Evolutionary conservation across 495 filamentous ascomycete species (phyloP), one percentile per base, ranked within the genome.

Genomic region (Penicillium manginii): DNA sequence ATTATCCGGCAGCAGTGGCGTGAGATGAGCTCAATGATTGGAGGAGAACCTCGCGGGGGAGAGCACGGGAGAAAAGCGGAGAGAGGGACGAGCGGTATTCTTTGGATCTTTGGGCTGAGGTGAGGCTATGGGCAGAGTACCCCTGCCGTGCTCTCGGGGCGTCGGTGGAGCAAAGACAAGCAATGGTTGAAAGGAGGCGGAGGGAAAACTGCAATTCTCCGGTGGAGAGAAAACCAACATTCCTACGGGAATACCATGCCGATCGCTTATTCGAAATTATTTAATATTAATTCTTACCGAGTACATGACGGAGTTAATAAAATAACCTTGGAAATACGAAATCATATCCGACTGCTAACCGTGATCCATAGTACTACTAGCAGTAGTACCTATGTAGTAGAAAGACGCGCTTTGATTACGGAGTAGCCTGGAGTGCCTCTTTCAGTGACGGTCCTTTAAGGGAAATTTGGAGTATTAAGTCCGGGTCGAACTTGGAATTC

Each of bases 1-100:
- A 62, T 69, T 66, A 64, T 57, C 67, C 67, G 58, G 58, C 49
- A 56, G 64, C 58, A 62, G 62, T 47, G 55, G 40, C 37, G 66
- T 62, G 60, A 63, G 52, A 17, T 18, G 23, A 55, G 57, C 12
- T 26, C n/a, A 18, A 39, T 29, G 55, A 54, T 53, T 49, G 23
- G 60, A 57, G 63, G 63, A 54, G 17, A 21, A 18, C 43, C 5
- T 17, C 3, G 40, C 15, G 17, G 40, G 15, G 8, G 8, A 43
- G 6, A 31, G 43, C 33, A 53, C 43, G 17, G 37, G 52, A 65
- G 50, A 22, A 39, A 33, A 23, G 56, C 46, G 46, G 57, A 55
- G 59, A 62, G 59, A 54, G 59, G 31, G 63, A 60, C 54, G 57
- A 65, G 61, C 61, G 58, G 40, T 18, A 37, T 11, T 37, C 9